Evolutionary conservation across 345 rosid genomes (phyloP).

Genomic region (Geranium brycei): DNA sequence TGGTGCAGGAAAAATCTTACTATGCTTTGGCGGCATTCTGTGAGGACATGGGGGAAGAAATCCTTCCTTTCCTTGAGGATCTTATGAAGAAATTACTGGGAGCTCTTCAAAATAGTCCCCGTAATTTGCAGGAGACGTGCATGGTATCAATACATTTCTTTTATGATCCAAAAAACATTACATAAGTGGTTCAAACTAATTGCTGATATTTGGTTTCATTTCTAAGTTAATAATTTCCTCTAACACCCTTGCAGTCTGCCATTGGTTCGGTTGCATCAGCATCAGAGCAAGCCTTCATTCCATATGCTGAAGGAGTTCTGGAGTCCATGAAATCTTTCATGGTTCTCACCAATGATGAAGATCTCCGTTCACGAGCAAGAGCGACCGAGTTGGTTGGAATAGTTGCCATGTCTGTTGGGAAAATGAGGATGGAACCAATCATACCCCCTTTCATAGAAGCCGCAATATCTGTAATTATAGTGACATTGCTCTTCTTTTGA

Average conservation of each 20-base stretch:
- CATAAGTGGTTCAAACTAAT: slow-evolving; percentile 1
- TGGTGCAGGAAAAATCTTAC: slow-evolving; percentile 77
- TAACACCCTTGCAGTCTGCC: slow-evolving; percentile 61
- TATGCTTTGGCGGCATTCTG: slow-evolving; percentile 98
- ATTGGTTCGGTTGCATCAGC: slow-evolving; percentile 98
- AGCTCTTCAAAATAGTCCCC: slow-evolving; percentile 71
- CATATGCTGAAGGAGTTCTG: slow-evolving; percentile 85
- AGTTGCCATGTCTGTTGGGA: slow-evolving; percentile 96
- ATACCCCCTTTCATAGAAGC: slow-evolving; percentile 87
- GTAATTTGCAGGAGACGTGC: slow-evolving; percentile 95
- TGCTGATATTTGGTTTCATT: neutral
- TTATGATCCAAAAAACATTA: neutral
- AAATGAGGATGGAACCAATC: slow-evolving; percentile 67
- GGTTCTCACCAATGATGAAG: slow-evolving; percentile 86
- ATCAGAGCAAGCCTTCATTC: slow-evolving; percentile 92
- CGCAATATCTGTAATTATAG: slow-evolving; percentile 64
- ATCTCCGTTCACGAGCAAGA: slow-evolving; percentile 88
- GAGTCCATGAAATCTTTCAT: slow-evolving; percentile 83
- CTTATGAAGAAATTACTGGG: slow-evolving; percentile 79
- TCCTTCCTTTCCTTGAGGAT: slow-evolving; percentile 79
- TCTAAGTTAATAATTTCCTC: neutral
- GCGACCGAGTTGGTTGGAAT: slow-evolving; percentile 99
- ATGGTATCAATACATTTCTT: slow-evolving; percentile 45
- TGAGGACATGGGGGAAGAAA: slow-evolving; percentile 97
- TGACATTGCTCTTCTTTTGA: slow-evolving; percentile 9